A percentile compares a stretch with the other conserved stretches of the same genome.
phyloP scores from a whole-genome alignment of 2,329 filamentous ascomycete species.

The Hysterium pulicare region DNA sequence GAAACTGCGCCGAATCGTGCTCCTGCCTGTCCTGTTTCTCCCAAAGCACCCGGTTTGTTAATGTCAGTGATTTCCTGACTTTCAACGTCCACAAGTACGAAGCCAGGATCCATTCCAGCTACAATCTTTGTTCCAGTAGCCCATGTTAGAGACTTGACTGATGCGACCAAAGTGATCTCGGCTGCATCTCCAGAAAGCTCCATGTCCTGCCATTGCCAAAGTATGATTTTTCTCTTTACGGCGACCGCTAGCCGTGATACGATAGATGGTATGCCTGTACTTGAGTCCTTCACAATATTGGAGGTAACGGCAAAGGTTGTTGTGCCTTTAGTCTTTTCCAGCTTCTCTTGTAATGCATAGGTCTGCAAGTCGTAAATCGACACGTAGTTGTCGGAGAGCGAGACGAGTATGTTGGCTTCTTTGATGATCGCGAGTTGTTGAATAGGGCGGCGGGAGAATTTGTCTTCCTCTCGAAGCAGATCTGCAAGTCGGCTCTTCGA shows the following conservation, averaged over 20 bases:
- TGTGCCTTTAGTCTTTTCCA: conserved; percentile 82
- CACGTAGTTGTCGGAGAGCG: conserved; percentile 83
- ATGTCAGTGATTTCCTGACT: conserved; percentile 74
- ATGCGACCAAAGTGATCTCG: conserved; percentile 77
- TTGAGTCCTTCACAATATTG: conserved; percentile 87
- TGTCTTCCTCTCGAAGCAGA: conserved; percentile 85
- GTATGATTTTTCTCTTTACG: conserved; percentile 81
- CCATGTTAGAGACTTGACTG: conserved; percentile 88
- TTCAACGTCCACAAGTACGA: conserved; percentile 81
- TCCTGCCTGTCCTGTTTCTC: conserved; percentile 62
- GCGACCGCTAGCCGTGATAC: conserved; percentile 89
- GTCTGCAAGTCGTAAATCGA: conserved; percentile 86
- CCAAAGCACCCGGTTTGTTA: conserved; percentile 69
- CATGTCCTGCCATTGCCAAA: conserved; percentile 97
- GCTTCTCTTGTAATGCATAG: conserved; percentile 75
- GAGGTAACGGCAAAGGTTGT: conserved; percentile 89
- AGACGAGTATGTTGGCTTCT: conserved; percentile 87
- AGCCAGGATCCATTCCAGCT: conserved; percentile 86
- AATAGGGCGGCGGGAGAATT: conserved; percentile 84
- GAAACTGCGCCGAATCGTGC: conserved; percentile 79
- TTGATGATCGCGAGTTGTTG: conserved; percentile 96
- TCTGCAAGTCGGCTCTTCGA: conserved; percentile 60
- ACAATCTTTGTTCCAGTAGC: conserved; percentile 81
- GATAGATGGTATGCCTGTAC: conserved; percentile 85
- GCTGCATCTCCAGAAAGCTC: conserved; percentile 71